Percentiles rank a stretch among this genome's conserved stretches.
Evolutionary conservation across 768 basidiomycete species (phyloP).

Genomic region (Dictyophora rubrovolvata): DNA sequence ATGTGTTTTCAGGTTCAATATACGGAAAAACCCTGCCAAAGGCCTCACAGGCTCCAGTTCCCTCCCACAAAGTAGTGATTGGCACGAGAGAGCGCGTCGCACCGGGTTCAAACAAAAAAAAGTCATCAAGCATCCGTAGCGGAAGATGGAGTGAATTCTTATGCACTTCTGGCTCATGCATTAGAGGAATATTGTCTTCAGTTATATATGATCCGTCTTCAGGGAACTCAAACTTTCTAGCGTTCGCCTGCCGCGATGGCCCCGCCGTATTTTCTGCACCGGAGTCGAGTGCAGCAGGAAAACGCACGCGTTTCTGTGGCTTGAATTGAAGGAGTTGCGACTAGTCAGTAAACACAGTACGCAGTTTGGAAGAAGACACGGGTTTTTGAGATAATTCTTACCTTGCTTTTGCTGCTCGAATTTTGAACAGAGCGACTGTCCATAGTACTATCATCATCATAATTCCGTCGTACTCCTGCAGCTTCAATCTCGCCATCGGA

Average conservation of each 20-base stretch:
- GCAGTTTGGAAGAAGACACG: too few relatives aligned
- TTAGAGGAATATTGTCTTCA: background rate
- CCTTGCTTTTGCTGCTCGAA: too few relatives aligned
- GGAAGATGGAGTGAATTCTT: conserved; percentile 19
- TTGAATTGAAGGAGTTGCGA: too few relatives aligned
- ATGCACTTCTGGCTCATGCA: background rate
- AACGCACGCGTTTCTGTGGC: too few relatives aligned
- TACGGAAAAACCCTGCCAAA: conserved; percentile 42
- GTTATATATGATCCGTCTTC: background rate
- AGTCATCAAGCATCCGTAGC: conserved; percentile 46
- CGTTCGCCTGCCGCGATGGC: background rate
- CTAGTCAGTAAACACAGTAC: too few relatives aligned
- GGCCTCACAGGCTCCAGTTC: conserved; percentile 38
- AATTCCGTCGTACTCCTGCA: background rate
- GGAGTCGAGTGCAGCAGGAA: too few relatives aligned
- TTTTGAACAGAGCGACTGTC: too few relatives aligned
- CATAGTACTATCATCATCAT: background rate
- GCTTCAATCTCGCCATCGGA: background rate
- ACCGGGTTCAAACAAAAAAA: conserved; percentile 49
- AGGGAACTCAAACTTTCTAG: background rate
- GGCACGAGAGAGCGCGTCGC: conserved; percentile 33
- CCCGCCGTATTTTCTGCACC: background rate
- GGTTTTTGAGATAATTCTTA: too few relatives aligned
- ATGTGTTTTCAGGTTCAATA: conserved; percentile 40
- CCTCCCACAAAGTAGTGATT: conserved; percentile 30